A percentile compares a stretch with the other conserved stretches of the same genome.
phyloP scores from a whole-genome alignment of 768 basidiomycete genomes.

The Tubosaeta brunneosetosa region DNA sequence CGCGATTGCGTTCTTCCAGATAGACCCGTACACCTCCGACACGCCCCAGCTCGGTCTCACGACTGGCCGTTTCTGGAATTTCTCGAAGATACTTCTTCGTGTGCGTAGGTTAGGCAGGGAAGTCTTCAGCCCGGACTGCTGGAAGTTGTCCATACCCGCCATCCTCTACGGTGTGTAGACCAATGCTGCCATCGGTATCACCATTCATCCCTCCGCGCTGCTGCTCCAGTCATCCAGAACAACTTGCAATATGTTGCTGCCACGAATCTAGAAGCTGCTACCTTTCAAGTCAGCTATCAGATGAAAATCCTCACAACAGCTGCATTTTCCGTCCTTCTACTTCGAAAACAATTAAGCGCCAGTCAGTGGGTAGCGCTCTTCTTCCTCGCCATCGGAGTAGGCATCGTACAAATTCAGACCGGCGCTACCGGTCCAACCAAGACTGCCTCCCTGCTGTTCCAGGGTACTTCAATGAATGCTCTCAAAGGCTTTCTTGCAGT shows the following conservation, averaged over 20 bases:
- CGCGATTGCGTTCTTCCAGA: constrained; percentile 69
- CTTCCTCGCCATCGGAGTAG: constrained; percentile 84
- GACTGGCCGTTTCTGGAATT: constrained; percentile 34
- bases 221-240: constrained; percentile 71
- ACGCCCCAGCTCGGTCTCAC: constrained; percentile 28
- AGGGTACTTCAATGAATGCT: constrained; percentile 65
- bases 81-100: constrained; percentile 38
- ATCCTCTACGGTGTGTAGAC: constrained; percentile 71
- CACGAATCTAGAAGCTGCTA: constrained; percentile 89
- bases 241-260: constrained; percentile 94
- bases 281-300: constrained; percentile 95
- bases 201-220: constrained; percentile 6
- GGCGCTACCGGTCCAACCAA: constrained; percentile 23
- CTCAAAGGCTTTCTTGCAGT: constrained; percentile 89
- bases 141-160: constrained; percentile 96
- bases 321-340: constrained; percentile 77
- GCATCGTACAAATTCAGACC: constrained; percentile 81
- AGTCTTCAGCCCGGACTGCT: constrained; percentile 87
- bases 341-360: constrained; percentile 68
- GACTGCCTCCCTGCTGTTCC: constrained; percentile 28
- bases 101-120: constrained; percentile 57
- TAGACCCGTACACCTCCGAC: constrained; percentile 38
- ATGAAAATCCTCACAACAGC: constrained; percentile 98
- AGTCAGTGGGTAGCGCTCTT: constrained; percentile 83
- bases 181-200: background rate